Evolutionary conservation across 768 basidiomycete species (phyloP).

Genomic region (Ramaria sp.): DNA sequence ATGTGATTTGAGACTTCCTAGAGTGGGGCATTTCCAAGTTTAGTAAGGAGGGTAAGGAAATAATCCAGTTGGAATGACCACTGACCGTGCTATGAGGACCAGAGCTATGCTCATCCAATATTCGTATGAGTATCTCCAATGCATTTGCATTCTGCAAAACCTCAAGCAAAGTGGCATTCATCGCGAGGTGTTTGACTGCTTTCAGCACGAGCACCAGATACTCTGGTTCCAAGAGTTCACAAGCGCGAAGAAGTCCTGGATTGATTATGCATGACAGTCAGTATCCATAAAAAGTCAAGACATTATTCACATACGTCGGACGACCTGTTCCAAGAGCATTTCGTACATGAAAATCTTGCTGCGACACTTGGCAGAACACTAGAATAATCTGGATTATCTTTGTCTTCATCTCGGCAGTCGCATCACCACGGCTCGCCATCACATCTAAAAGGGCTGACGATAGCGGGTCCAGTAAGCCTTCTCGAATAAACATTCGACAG

Average conservation of each 20-base stretch:
- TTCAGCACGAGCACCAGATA: slow-evolving; percentile 84
- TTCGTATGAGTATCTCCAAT: slow-evolving; percentile 79
- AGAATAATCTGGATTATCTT: slow-evolving; percentile 84
- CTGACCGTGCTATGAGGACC: slow-evolving; percentile 74
- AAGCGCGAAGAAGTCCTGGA: slow-evolving; percentile 76
- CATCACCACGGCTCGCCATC: slow-evolving; percentile 58
- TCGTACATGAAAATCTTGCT: slow-evolving; percentile 86
- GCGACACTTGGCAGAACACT: slow-evolving; percentile 94
- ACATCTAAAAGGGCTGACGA: slow-evolving; percentile 85
- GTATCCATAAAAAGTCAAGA: background rate
- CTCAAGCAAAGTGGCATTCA: slow-evolving; percentile 83
- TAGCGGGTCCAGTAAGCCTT: slow-evolving; percentile 88
- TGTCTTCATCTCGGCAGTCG: slow-evolving; percentile 64
- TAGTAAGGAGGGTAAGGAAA: too few relatives aligned
- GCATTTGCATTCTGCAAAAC: slow-evolving; percentile 94
- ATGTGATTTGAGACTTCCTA: slow-evolving; percentile 96
- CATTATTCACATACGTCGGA: slow-evolving; percentile 58
- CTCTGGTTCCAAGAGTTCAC: slow-evolving; percentile 78
- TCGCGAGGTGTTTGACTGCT: slow-evolving; percentile 92
- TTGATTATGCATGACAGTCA: background rate
- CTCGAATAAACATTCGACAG: slow-evolving; percentile 94
- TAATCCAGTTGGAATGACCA: too few relatives aligned
- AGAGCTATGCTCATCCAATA: slow-evolving; percentile 71
- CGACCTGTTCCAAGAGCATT: slow-evolving; percentile 87
- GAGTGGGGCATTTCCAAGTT: background rate